phyloP scores from a whole-genome alignment of 2,329 filamentous ascomycete species.

The Botryosphaeria dothidea region DNA sequence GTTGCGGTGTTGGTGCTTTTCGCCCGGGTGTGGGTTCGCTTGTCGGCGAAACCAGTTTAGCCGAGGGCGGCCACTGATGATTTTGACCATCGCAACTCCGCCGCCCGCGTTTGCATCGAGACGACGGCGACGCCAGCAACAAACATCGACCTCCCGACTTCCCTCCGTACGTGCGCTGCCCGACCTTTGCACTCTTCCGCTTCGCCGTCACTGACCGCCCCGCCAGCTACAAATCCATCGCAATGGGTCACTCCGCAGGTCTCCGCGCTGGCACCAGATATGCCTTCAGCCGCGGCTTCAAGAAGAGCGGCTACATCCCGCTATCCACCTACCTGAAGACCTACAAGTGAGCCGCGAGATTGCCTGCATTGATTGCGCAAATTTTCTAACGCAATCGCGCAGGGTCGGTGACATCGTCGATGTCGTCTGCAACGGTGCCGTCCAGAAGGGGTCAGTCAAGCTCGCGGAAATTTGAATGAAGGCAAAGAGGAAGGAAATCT shows the following conservation, averaged over 20 bases:
- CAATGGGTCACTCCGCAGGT: slow-evolving; percentile 57
- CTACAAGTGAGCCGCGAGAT: slow-evolving; percentile 69
- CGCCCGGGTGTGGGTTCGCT: slow-evolving; percentile 12
- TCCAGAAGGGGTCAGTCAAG: slow-evolving; percentile 86
- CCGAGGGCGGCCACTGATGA: slow-evolving; percentile 10
- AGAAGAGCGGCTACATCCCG: slow-evolving; percentile 91
- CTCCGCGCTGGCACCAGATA: slow-evolving; percentile 45
- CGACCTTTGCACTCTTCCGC: neutral
- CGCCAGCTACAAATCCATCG: slow-evolving; percentile 29
- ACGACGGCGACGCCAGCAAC: slow-evolving; percentile 18
- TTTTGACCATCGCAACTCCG: slow-evolving; percentile 10
- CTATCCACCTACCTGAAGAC: slow-evolving; percentile 92
- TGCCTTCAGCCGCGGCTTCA: slow-evolving; percentile 85
- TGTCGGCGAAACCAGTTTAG: slow-evolving; percentile 13
- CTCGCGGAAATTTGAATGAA: neutral
- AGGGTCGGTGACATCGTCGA: slow-evolving; percentile 98
- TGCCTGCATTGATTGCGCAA: neutral
- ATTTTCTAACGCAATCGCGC: slow-evolving; percentile 22
- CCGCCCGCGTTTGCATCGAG: neutral
- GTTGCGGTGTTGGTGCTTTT: slow-evolving; percentile 7
- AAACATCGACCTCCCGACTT: slow-evolving; percentile 9
- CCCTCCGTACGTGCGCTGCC: slow-evolving; percentile 9
- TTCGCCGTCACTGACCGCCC: slow-evolving; percentile 1
- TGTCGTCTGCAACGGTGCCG: slow-evolving; percentile 97
- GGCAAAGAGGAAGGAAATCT: slow-evolving; percentile 22